These are phyloP conservation scores for Ophiostoma pallidulum DNA, from an alignment of 2,329 filamentous ascomycete species.

Conservation along the genomic window DNA sequence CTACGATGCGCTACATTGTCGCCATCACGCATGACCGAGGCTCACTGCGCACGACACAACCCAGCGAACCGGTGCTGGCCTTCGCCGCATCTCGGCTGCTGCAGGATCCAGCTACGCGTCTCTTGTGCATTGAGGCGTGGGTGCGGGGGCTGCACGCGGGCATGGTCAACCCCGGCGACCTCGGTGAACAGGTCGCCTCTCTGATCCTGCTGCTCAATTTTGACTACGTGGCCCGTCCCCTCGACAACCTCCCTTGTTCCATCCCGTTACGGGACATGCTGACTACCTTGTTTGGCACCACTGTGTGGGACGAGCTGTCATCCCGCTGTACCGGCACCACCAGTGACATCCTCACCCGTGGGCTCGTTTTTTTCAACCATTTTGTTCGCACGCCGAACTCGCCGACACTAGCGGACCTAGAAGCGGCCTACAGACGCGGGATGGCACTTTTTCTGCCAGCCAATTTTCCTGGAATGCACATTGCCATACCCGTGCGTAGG, in stretches of 20 bases:
- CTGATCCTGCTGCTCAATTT: not conserved
- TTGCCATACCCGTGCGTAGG: constrained; percentile 1
- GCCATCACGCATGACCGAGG: not conserved
- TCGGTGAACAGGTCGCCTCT: not conserved
- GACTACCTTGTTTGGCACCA: not conserved
- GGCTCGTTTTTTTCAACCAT: not conserved
- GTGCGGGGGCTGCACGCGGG: not conserved
- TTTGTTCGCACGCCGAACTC: not conserved
- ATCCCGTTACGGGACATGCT: not conserved
- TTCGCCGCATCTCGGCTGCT: not conserved
- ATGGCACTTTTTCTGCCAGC: not conserved
- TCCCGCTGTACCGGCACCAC: not conserved
- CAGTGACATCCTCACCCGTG: not conserved
- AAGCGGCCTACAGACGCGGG: not conserved
- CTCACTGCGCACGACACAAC: not conserved
- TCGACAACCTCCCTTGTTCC: not conserved
- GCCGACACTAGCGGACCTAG: not conserved
- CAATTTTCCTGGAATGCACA: not conserved
- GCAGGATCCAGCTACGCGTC: not conserved
- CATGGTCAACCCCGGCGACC: not conserved
- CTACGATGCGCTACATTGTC: not conserved
- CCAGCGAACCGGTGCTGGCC: not conserved
- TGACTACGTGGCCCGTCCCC: not conserved
- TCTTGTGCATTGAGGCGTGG: not conserved
- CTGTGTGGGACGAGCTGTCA: not conserved